Evolutionary conservation across 345 rosid genomes (phyloP).

Genomic region (Dovyalis caffra): DNA sequence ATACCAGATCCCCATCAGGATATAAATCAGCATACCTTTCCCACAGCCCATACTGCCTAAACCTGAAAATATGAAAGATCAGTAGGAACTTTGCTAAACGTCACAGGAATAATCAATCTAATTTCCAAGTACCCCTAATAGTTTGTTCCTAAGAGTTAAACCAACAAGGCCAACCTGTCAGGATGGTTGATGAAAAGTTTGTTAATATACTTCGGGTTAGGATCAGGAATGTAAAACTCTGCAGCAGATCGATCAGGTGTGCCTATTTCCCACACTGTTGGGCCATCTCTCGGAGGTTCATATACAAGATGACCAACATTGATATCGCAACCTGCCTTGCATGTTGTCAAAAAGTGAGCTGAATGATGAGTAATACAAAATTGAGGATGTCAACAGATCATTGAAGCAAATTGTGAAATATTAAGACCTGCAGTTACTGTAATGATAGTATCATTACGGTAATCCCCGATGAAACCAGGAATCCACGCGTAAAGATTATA

Average conservation of each 20-base stretch:
- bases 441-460: conserved; percentile 34
- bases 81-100: no score
- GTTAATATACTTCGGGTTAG: conserved; percentile 5
- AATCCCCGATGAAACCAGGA: conserved; percentile 64
- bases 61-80: conserved; percentile 29
- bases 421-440: conserved; percentile 1
- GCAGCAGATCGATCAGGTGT: conserved; percentile 7
- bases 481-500: conserved; percentile 75
- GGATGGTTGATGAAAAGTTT: conserved; percentile 7
- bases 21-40: no score
- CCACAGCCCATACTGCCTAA: conserved; percentile 74
- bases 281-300: conserved; percentile 4
- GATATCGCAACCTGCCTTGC: conserved; percentile 4
- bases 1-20: conserved; percentile 48
- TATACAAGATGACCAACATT: conserved; percentile 2
- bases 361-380: no score
- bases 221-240: conserved; percentile 4
- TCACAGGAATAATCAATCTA: no score
- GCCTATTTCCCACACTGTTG: conserved; percentile 2
- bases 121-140: no score
- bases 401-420: no score
- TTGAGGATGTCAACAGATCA: no score
- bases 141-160: no score
- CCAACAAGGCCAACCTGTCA: no score
- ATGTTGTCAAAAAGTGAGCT: no score